Evolutionary conservation across 1,139 yeast species (phyloP), one percentile per base, ranked within the genome.

Genomic region (Taphrina wiesneri): DNA sequence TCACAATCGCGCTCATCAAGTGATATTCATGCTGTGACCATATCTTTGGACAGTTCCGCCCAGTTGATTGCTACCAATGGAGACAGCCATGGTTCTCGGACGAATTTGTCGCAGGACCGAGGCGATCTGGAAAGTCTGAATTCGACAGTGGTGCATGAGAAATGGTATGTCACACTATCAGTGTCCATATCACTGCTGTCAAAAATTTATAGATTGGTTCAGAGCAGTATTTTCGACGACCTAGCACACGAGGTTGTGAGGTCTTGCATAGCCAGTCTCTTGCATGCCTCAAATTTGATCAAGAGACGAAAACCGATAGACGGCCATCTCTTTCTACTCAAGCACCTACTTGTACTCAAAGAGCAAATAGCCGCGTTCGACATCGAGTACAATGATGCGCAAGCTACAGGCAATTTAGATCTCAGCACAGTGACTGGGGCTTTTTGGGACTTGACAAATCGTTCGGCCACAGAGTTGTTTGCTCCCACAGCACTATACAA

Each of bases 181-280:
- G 85, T 84, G 67, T 87, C 96, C 0, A 78, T 91, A 51, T 82
- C 88, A 0, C 77, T 92, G 17, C 78, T 92, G 41, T 86, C 92
- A 26, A 88, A 85, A 73, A 87, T 92, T 25, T 89, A 90, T 74
- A 96, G 90, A 73, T 79, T 91, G 71, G 83, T 92, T 28, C 86
- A 87, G 70, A 72, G 78, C n/a, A 79, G 83, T 9, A 89, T 91
- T 0, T 92, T 92, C 77, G 96, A 91, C 73, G 96, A 90, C 73
- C 77, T 92, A 69, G 96, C 97, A 0, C 96, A 91, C 74, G 85
- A 88, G 66, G 86, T 90, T 67, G 90, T 92, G 4, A 96, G 90
- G 73, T 84, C 88, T 57, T 87, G 96, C 71, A 82, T 92, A 46
- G 75, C 78, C 63, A 88, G 85, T 34, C 80, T 82, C 74, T 82